These are phyloP conservation scores for Diversispora epigaea DNA, from an alignment of 192 early-diverging fungal species.

Conservation along the genomic window DNA sequence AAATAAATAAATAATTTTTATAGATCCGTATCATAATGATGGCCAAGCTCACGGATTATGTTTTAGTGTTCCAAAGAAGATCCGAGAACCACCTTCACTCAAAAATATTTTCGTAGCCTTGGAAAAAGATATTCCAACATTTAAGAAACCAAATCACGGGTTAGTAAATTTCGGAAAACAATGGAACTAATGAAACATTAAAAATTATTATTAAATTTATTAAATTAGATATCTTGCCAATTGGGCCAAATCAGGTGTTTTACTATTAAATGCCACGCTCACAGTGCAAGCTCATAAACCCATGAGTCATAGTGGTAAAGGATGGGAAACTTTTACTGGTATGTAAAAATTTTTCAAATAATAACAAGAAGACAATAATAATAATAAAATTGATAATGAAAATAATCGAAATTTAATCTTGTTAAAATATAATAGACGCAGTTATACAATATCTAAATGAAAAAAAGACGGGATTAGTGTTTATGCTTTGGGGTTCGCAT, in stretches of 20 bases:
- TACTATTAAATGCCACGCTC: slow-evolving; percentile 85
- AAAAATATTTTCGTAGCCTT: slow-evolving; percentile 89
- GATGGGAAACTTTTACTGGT: slow-evolving; percentile 85
- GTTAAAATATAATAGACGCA: slow-evolving; percentile 51
- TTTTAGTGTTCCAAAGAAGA: slow-evolving; percentile 83
- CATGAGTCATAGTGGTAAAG: slow-evolving; percentile 75
- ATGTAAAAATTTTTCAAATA: not conserved
- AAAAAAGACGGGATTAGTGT: slow-evolving; percentile 67
- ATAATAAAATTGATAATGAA: too few relatives aligned
- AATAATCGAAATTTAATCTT: not conserved
- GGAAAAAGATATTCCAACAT: slow-evolving; percentile 66
- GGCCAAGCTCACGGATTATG: slow-evolving; percentile 72
- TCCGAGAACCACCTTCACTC: slow-evolving; percentile 81
- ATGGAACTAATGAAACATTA: not conserved
- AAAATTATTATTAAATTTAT: not conserved
- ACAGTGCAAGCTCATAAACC: slow-evolving; percentile 80
- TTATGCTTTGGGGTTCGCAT: slow-evolving; percentile 90
- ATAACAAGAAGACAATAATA: too few relatives aligned
- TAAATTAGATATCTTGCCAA: slow-evolving; percentile 58
- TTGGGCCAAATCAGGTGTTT: slow-evolving; percentile 84
- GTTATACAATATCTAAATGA: slow-evolving; percentile 73
- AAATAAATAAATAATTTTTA: not conserved
- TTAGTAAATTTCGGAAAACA: slow-evolving; percentile 10
- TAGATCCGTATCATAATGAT: slow-evolving; percentile 70
- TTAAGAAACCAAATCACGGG: slow-evolving; percentile 73